A percentile compares a stretch with the other conserved stretches of the same genome.
Conservation (phyloP, 2,329 filamentous ascomycete genomes). For the Cercospora brassicicola region DNA sequence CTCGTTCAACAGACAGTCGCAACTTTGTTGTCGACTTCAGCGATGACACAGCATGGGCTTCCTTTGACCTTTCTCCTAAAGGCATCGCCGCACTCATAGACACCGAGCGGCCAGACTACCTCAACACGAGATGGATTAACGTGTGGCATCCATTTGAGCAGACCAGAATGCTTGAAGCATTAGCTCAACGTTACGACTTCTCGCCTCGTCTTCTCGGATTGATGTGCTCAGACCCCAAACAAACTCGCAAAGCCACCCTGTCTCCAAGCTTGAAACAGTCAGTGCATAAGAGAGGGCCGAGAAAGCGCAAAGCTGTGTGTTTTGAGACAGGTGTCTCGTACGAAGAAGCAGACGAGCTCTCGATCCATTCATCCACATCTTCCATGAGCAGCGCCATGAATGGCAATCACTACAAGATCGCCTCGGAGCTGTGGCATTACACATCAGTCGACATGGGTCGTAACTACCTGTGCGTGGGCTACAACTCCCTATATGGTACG, state of each 20-base stretch:
- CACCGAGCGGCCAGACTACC: slow-evolving; percentile 48
- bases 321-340: slow-evolving; percentile 7
- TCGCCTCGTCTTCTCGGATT: slow-evolving; percentile 65
- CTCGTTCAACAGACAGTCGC: slow-evolving; percentile 44
- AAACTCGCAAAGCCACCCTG: slow-evolving; percentile 22
- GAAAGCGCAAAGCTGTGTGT: slow-evolving; percentile 13
- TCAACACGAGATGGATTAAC: slow-evolving; percentile 71
- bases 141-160: slow-evolving; percentile 68
- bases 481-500: slow-evolving; percentile 60
- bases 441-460: slow-evolving; percentile 69
- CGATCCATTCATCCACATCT: slow-evolving; percentile 31
- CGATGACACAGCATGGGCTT: slow-evolving; percentile 55
- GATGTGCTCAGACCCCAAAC: slow-evolving; percentile 59
- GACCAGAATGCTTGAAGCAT: slow-evolving; percentile 54
- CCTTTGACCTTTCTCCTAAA: slow-evolving; percentile 53
- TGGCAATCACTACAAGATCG: slow-evolving; percentile 58
- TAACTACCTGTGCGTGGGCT: slow-evolving; percentile 70
- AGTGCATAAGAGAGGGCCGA: slow-evolving; percentile 8
- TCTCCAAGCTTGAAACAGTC: slow-evolving; percentile 16
- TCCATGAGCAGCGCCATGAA: slow-evolving; percentile 28
- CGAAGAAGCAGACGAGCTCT: slow-evolving; percentile 33
- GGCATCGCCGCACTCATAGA: slow-evolving; percentile 47
- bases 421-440: slow-evolving; percentile 73
- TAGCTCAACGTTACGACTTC: slow-evolving; percentile 66
- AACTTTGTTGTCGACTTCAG: slow-evolving; percentile 70